Conservation (phyloP, 1,284 basidiomycete genomes). For the Cryptococcus sp. region DNA sequence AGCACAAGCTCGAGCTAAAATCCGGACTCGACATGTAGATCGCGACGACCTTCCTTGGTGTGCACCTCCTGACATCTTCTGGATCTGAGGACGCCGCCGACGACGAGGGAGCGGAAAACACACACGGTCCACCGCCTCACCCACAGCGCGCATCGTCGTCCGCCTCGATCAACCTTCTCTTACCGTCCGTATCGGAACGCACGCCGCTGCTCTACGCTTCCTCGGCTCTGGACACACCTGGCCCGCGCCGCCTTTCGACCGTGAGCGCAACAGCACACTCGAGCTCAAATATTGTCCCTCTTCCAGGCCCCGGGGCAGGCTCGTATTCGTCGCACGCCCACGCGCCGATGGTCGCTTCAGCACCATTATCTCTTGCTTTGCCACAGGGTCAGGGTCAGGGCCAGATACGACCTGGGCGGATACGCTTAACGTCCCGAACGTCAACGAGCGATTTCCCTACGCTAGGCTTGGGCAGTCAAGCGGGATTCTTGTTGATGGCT, state of each 20-base stretch:
- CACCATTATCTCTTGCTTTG: too few relatives aligned
- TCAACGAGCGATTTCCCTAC: background rate
- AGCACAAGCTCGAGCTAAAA: background rate
- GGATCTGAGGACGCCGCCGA: constrained; percentile 1
- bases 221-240: background rate
- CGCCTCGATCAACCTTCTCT: constrained; percentile 21
- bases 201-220: constrained; percentile 28
- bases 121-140: background rate
- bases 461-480: background rate
- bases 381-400: too few relatives aligned
- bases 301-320: background rate
- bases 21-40: constrained; percentile 58
- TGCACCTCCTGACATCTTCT: constrained; percentile 61
- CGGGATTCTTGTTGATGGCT: background rate
- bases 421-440: background rate
- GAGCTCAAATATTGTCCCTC: too few relatives aligned
- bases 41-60: constrained; percentile 57
- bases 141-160: constrained; percentile 10
- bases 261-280: too few relatives aligned
- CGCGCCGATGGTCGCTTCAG: background rate
- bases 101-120: constrained; percentile 6
- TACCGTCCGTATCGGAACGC: constrained; percentile 25
- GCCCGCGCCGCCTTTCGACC: background rate
- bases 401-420: background rate
- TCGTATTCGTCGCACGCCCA: background rate